Conservation (phyloP, 1,284 basidiomycete genomes). For the Irpex sp. region DNA sequence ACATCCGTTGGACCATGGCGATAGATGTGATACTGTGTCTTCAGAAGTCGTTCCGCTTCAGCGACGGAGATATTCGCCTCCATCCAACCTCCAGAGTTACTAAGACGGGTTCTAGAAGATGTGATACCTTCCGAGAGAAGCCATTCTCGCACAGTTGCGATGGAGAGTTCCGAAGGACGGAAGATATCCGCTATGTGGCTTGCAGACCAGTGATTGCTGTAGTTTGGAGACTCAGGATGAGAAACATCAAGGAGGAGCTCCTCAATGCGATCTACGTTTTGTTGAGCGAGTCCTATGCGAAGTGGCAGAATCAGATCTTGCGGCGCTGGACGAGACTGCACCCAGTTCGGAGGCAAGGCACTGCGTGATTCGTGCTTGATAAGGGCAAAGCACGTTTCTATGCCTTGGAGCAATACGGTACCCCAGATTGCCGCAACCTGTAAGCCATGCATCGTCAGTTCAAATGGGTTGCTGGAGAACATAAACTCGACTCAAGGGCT, state of each 20-base stretch:
- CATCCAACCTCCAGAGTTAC: slow-evolving; percentile 38
- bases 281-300: slow-evolving; percentile 42
- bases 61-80: slow-evolving; percentile 39
- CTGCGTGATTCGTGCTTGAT: slow-evolving; percentile 2
- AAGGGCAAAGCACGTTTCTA: neutral
- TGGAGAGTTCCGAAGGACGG: slow-evolving; percentile 38
- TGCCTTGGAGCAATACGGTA: too few species aligned
- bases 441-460: too few species aligned
- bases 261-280: slow-evolving; percentile 39
- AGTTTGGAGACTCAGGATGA: slow-evolving; percentile 39
- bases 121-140: slow-evolving; percentile 27
- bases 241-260: slow-evolving; percentile 41
- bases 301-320: slow-evolving; percentile 33
- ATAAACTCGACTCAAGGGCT: too few species aligned
- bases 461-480: too few species aligned
- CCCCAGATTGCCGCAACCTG: too few species aligned
- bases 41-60: slow-evolving; percentile 42
- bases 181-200: slow-evolving; percentile 37
- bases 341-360: slow-evolving; percentile 1
- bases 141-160: slow-evolving; percentile 33
- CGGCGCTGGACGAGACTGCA: slow-evolving; percentile 19
- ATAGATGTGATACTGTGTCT: slow-evolving; percentile 44
- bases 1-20: slow-evolving; percentile 32
- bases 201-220: slow-evolving; percentile 41
- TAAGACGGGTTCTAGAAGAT: slow-evolving; percentile 28